These are phyloP conservation scores for Phaeotremella fagi DNA, from an alignment of 768 basidiomycete genomes.

Conservation along the genomic window DNA sequence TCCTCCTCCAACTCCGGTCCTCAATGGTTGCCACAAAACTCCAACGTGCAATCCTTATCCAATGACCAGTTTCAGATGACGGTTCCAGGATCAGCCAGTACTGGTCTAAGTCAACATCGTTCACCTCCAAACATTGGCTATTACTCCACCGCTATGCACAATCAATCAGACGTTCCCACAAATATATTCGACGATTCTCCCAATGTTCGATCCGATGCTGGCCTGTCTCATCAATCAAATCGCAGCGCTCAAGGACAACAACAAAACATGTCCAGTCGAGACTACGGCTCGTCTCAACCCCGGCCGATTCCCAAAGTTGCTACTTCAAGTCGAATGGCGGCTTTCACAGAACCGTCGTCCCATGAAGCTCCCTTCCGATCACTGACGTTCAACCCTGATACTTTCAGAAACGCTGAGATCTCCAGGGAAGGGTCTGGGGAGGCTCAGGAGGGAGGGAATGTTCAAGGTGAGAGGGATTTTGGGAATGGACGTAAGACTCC, in stretches of 20 bases:
- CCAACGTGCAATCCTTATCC: neutral
- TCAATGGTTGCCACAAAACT: neutral
- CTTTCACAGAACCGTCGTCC: conserved; percentile 7
- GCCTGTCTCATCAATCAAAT: neutral
- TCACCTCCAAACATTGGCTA: too few species aligned
- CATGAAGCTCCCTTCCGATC: conserved; percentile 14
- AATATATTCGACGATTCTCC: neutral
- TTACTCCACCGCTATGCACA: too few species aligned
- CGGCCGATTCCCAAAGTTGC: conserved; percentile 3
- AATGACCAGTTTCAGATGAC: neutral
- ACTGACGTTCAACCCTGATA: conserved; percentile 14
- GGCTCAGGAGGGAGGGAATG: neutral
- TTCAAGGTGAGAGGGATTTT: neutral
- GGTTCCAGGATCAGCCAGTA: neutral
- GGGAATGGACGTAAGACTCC: conserved; percentile 6
- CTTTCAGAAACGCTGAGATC: conserved; percentile 7
- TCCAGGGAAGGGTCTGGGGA: neutral
- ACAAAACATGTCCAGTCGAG: neutral
- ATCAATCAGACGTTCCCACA: neutral
- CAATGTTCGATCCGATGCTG: neutral
- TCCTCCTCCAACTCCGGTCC: neutral
- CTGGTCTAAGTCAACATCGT: neutral
- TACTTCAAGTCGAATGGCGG: conserved; percentile 7
- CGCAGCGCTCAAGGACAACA: neutral
- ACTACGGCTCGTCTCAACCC: neutral